phyloP scores from a whole-genome alignment of 192 early-diverging fungal species.

The Dissophora globulifera region DNA sequence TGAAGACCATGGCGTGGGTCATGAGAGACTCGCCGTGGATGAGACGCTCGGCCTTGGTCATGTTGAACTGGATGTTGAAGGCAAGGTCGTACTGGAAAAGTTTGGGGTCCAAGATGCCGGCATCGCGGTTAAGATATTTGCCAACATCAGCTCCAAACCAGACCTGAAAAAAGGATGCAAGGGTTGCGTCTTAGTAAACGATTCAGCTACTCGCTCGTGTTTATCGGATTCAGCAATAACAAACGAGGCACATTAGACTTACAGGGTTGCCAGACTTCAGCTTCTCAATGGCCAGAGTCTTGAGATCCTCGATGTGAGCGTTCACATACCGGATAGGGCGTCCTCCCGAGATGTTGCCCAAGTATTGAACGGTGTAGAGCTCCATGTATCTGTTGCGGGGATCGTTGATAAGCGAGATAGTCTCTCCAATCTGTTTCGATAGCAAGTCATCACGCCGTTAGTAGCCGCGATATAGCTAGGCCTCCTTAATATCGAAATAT shows the following conservation, averaged over 20 bases:
- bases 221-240: not conserved
- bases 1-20: conserved; percentile 87
- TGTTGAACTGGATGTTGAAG: conserved; percentile 67
- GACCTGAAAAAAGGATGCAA: conserved; percentile 48
- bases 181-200: too few species aligned
- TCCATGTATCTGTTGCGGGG: conserved; percentile 71
- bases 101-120: conserved; percentile 71
- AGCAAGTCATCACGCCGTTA: too few species aligned
- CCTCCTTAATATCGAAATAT: too few species aligned
- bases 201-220: not conserved
- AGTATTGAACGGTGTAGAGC: conserved; percentile 77
- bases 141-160: conserved; percentile 86
- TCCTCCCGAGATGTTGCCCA: conserved; percentile 80
- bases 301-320: conserved; percentile 62
- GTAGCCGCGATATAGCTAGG: too few species aligned
- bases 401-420: conserved; percentile 77
- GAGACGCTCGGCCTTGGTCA: conserved; percentile 76
- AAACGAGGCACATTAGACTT: conserved; percentile 5
- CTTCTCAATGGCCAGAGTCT: conserved; percentile 66
- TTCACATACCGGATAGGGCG: conserved; percentile 76
- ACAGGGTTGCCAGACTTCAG: conserved; percentile 70
- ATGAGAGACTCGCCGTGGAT: conserved; percentile 77
- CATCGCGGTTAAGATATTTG: conserved; percentile 63
- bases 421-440: conserved; percentile 61
- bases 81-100: conserved; percentile 72